Evolutionary conservation across 2,329 filamentous ascomycete species (phyloP).

Genomic region (Aspergillus sp.): DNA sequence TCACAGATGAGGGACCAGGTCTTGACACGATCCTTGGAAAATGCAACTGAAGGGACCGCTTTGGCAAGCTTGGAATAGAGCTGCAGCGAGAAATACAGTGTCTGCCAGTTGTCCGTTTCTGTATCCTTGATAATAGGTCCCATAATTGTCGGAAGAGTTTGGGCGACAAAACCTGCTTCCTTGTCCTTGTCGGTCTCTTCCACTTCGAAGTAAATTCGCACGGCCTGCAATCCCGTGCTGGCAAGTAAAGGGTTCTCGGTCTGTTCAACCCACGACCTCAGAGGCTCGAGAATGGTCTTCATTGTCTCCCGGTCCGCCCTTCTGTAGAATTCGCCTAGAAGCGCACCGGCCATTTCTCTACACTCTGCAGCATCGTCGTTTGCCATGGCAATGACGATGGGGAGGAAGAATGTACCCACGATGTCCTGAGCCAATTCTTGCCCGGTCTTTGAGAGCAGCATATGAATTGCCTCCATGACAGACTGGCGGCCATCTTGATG

Average conservation of each 20-base stretch:
- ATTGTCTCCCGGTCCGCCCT: constrained; percentile 72
- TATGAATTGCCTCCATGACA: constrained; percentile 86
- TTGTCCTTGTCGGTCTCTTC: constrained; percentile 64
- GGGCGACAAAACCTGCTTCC: constrained; percentile 62
- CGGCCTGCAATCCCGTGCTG: constrained; percentile 75
- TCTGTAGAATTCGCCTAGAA: constrained; percentile 79
- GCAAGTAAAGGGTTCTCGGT: constrained; percentile 69
- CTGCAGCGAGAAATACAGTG: constrained; percentile 71
- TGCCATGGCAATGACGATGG: constrained; percentile 77
- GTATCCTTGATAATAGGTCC: constrained; percentile 49
- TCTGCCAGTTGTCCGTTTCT: constrained; percentile 61
- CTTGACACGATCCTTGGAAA: constrained; percentile 59
- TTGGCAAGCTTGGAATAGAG: constrained; percentile 67
- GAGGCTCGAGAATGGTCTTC: constrained; percentile 67
- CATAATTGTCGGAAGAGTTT: constrained; percentile 57
- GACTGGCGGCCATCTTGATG: constrained; percentile 85
- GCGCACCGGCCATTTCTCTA: constrained; percentile 72
- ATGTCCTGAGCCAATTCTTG: constrained; percentile 81
- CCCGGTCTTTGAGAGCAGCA: constrained; percentile 81
- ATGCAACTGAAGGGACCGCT: constrained; percentile 62
- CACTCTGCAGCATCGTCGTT: constrained; percentile 90
- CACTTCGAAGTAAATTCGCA: constrained; percentile 77
- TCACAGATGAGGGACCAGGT: constrained; percentile 71
- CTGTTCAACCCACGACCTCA: constrained; percentile 75
- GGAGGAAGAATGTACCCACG: constrained; percentile 77